Percentiles rank a stretch among this genome's conserved stretches.
These are phyloP conservation scores for Wolfiporia cocos DNA, from an alignment of 1,284 basidiomycete species.

Conservation along the genomic window DNA sequence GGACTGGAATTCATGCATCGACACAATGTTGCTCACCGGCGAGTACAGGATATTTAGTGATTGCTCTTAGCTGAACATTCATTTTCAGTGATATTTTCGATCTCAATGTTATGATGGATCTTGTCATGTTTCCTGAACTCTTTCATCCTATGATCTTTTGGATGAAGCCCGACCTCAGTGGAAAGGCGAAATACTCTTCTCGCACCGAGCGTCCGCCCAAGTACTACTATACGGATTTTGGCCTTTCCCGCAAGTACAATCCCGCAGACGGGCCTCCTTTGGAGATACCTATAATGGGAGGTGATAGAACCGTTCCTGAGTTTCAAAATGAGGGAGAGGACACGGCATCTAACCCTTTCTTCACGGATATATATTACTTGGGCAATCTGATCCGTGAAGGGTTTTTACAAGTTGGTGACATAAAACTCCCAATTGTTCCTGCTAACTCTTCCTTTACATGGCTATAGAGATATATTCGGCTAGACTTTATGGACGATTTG, in stretches of 20 bases:
- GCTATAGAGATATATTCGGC: not conserved
- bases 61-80: conserved; percentile 5
- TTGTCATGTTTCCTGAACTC: not conserved
- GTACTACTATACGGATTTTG: conserved; percentile 16
- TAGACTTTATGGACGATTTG: not conserved
- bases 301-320: conserved; percentile 4
- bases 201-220: conserved; percentile 9
- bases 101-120: conserved; percentile 3
- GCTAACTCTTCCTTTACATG: not conserved
- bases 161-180: conserved; percentile 1
- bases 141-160: not conserved
- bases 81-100: not conserved
- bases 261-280: conserved; percentile 1
- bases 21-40: not conserved
- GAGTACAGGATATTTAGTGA: not conserved
- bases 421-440: not conserved
- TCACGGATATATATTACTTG: conserved; percentile 22
- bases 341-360: conserved; percentile 19
- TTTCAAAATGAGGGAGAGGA: conserved; percentile 3
- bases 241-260: conserved; percentile 11
- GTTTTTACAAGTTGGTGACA: conserved; percentile 6
- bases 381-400: conserved; percentile 24
- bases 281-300: conserved; percentile 9
- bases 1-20: not conserved
- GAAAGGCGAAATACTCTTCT: conserved; percentile 1